These are phyloP conservation scores for Spinacia oleracea DNA, from an alignment of 179 eudicot species.

Conservation along the genomic window DNA sequence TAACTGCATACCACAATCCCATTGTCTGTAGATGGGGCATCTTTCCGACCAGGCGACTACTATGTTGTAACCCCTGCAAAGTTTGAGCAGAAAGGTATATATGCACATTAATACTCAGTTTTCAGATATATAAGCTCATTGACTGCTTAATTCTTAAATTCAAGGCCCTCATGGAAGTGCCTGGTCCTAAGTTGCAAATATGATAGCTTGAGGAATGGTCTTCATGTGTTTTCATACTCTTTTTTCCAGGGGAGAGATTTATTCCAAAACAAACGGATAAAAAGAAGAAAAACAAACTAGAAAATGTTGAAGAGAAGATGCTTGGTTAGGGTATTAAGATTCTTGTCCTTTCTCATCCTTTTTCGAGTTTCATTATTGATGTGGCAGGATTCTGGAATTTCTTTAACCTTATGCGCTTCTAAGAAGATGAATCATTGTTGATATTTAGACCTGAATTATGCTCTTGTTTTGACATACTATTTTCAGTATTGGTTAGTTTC, in stretches of 20 bases:
- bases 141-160: neutral
- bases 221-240: slow-evolving; percentile 15
- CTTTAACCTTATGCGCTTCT: neutral
- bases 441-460: neutral
- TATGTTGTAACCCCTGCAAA: slow-evolving; percentile 80
- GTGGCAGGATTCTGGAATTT: neutral
- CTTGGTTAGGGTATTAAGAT: slow-evolving; percentile 97
- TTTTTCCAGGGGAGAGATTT: slow-evolving; percentile 83
- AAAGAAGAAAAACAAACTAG: slow-evolving; percentile 81
- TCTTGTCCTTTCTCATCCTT: slow-evolving; percentile 13
- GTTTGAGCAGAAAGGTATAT: slow-evolving; percentile 95
- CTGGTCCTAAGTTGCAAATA: neutral
- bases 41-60: slow-evolving; percentile 76
- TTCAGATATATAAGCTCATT: neutral
- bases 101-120: neutral
- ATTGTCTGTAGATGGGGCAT: too few relatives aligned
- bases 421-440: neutral
- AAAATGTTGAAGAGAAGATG: slow-evolving; percentile 95
- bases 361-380: neutral
- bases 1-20: neutral
- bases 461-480: neutral
- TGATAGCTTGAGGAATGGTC: slow-evolving; percentile 7
- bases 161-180: neutral
- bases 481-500: neutral
- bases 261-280: slow-evolving; percentile 82